Conservation (phyloP, 2,329 filamentous ascomycete species). For the Geosmithia putterillii region DNA sequence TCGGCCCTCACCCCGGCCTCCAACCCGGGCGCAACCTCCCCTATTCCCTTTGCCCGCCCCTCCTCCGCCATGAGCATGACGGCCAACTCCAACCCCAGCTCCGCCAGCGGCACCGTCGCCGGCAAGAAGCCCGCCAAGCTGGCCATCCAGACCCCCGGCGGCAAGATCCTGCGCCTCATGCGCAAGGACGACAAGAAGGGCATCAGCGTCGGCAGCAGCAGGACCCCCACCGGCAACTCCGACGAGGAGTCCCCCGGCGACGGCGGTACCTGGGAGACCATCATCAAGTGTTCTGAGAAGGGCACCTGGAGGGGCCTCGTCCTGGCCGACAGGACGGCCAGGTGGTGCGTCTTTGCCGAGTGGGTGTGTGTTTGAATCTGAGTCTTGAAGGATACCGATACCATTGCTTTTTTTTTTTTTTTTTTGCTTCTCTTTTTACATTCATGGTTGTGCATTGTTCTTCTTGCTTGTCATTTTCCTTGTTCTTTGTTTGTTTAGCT, state of each 20-base stretch:
- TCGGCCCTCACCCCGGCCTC: constrained; percentile 30
- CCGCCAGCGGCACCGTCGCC: constrained; percentile 36
- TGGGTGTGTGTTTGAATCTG: constrained; percentile 53
- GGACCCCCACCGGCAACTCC: too few species aligned
- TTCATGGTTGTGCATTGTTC: too few species aligned
- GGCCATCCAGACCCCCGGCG: constrained; percentile 85
- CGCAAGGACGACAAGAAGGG: constrained; percentile 60
- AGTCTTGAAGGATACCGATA: too few species aligned
- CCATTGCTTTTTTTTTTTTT: neutral
- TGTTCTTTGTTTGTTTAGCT: too few species aligned
- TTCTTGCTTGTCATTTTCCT: neutral
- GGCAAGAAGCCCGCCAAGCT: constrained; percentile 84
- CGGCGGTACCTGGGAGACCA: constrained; percentile 75
- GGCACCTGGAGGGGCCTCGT: constrained; percentile 75
- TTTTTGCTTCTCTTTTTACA: neutral
- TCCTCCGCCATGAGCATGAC: constrained; percentile 54
- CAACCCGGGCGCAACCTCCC: constrained; percentile 36
- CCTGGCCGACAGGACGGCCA: constrained; percentile 67
- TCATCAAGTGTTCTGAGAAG: constrained; percentile 77
- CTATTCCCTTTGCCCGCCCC: constrained; percentile 50
- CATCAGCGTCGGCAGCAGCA: constrained; percentile 30
- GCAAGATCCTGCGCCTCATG: constrained; percentile 85
- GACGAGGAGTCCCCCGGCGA: constrained; percentile 49
- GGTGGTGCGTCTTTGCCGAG: constrained; percentile 89
- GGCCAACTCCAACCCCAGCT: constrained; percentile 44